A percentile compares a stretch with the other conserved stretches of the same genome.
Conservation (phyloP, 306 rosid species). For the Cucurbita argyrosperma region DNA sequence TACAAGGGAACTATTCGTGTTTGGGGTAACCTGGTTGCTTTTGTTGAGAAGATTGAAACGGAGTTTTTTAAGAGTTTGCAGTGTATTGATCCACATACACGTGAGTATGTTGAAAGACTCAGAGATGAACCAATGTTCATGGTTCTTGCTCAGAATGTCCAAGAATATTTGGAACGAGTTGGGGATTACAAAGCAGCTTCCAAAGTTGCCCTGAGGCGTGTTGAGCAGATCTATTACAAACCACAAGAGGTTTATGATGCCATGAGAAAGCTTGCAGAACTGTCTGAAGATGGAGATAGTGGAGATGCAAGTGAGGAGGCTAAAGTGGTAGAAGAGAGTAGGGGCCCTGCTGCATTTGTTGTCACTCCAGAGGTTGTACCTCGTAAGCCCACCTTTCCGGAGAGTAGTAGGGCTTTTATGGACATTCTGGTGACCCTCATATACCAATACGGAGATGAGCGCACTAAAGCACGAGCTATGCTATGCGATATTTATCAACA, state of each 20-base stretch:
- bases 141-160: constrained; percentile 92
- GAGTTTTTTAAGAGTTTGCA: constrained; percentile 95
- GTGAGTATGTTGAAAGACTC: constrained; percentile 90
- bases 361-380: constrained; percentile 68
- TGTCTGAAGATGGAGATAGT: constrained; percentile 31
- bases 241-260: constrained; percentile 96
- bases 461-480: constrained; percentile 94
- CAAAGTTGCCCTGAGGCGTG: constrained; percentile 73
- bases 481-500: constrained; percentile 96
- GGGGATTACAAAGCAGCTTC: constrained; percentile 61
- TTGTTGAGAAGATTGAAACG: constrained; percentile 60
- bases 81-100: constrained; percentile 94
- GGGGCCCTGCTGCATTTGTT: constrained; percentile 65
- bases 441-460: constrained; percentile 79
- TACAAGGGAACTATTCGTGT: constrained; percentile 56
- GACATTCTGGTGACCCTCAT: constrained; percentile 65
- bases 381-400: constrained; percentile 75
- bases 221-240: constrained; percentile 74
- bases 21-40: constrained; percentile 93
- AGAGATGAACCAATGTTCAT: constrained; percentile 69
- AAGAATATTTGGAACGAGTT: constrained; percentile 63
- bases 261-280: constrained; percentile 77
- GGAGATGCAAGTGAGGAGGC: constrained; percentile 35
- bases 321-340: constrained; percentile 43
- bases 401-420: constrained; percentile 67